Percentiles rank a stretch among this genome's conserved stretches.
phyloP scores from a whole-genome alignment of 2,329 filamentous ascomycete species.

The Aspergillus transmontanensis region DNA sequence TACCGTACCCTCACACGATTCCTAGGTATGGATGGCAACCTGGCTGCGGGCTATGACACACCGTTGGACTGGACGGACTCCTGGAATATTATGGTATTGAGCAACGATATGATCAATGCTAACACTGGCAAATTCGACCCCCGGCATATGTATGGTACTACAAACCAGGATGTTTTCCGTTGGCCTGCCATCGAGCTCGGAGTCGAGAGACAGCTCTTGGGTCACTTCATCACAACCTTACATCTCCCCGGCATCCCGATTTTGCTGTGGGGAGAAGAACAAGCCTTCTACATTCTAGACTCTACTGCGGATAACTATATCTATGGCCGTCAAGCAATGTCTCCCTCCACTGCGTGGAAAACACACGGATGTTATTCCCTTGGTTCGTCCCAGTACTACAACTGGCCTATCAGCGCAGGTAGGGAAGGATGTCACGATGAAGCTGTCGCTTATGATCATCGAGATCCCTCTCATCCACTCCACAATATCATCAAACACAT shows the following conservation, averaged over 20 bases:
- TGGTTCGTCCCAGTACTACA: constrained; percentile 58
- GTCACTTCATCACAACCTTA: constrained; percentile 60
- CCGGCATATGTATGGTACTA: constrained; percentile 65
- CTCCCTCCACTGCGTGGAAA: constrained; percentile 64
- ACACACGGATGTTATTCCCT: constrained; percentile 65
- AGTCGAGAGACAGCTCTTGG: constrained; percentile 59
- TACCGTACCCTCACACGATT: constrained; percentile 65
- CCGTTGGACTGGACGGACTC: constrained; percentile 57
- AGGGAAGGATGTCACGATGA: constrained; percentile 60
- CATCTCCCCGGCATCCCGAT: constrained; percentile 64
- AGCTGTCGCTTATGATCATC: constrained; percentile 60
- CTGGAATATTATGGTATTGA: constrained; percentile 60
- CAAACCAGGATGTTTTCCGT: constrained; percentile 67
- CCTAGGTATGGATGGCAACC: constrained; percentile 61
- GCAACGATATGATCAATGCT: constrained; percentile 63
- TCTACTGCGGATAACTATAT: constrained; percentile 67
- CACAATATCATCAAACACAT: constrained; percentile 64
- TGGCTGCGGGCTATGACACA: constrained; percentile 57
- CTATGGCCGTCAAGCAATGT: constrained; percentile 66
- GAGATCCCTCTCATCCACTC: constrained; percentile 63
- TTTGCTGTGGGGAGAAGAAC: constrained; percentile 67
- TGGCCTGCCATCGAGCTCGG: constrained; percentile 64
- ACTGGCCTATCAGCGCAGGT: constrained; percentile 60
- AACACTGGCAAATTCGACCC: constrained; percentile 65
- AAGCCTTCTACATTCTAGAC: constrained; percentile 65